Percentiles rank a stretch among this genome's conserved stretches.
Conservation (phyloP, 257 asterid species). For the Ophiorrhiza pumila region DNA sequence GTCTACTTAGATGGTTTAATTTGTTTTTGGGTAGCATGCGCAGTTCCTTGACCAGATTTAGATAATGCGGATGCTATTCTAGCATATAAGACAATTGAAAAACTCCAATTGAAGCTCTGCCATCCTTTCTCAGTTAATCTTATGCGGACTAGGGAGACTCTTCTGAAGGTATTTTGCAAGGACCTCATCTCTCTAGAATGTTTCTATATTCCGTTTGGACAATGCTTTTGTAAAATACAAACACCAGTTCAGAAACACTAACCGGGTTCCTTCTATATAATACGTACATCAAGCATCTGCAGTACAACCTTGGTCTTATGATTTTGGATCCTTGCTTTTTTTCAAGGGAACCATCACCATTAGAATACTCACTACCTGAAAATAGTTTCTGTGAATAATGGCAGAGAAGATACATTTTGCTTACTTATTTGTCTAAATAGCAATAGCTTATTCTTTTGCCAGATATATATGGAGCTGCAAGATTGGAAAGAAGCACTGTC, state of each 20-base stretch:
- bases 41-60: constrained; percentile 31
- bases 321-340: neutral
- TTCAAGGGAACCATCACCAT: neutral
- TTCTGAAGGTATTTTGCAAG: constrained; percentile 58
- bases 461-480: constrained; percentile 73
- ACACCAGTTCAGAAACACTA: neutral
- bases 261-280: neutral
- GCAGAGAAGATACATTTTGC: neutral
- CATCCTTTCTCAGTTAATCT: constrained; percentile 71
- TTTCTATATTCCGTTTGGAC: neutral
- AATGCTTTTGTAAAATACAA: neutral
- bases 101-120: constrained; percentile 48
- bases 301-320: neutral
- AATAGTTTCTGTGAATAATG: neutral
- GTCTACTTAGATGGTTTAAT: neutral
- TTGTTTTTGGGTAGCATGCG: neutral
- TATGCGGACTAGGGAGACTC: constrained; percentile 73
- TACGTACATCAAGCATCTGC: neutral
- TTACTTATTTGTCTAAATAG: neutral
- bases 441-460: neutral
- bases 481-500: constrained; percentile 76
- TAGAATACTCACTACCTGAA: neutral
- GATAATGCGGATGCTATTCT: constrained; percentile 48
- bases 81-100: constrained; percentile 61
- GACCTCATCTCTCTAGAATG: neutral